Evolutionary conservation across 192 early-diverging fungal genomes (phyloP), one percentile per base, ranked within the genome.

Genomic region (Irineochytrium annulatum): DNA sequence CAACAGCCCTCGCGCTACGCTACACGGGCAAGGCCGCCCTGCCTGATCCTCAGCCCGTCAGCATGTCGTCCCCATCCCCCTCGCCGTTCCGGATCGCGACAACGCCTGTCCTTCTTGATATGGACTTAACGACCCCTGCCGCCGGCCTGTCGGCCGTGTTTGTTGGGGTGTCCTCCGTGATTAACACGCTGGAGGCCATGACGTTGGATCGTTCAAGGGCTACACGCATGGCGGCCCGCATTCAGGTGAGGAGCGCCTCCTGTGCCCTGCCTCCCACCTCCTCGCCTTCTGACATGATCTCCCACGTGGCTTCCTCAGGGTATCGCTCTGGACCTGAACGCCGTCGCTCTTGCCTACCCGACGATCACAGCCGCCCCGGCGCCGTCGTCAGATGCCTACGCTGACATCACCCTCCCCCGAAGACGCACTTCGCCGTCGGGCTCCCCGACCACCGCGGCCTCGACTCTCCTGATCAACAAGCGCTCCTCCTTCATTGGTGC

Each of bases 61-160:
- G n/a, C n/a, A n/a, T n/a, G n/a, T n/a, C n/a, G n/a, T n/a, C n/a
- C n/a, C n/a, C n/a, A n/a, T n/a, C n/a, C n/a, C n/a, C n/a, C n/a
- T n/a, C n/a, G n/a, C n/a, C n/a, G n/a, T n/a, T n/a, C n/a, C n/a
- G n/a, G n/a, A n/a, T n/a, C n/a, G n/a, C n/a, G n/a, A n/a, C n/a
- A n/a, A n/a, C n/a, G n/a, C n/a, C n/a, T n/a, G n/a, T n/a, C n/a
- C n/a, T n/a, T n/a, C n/a, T n/a, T n/a, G n/a, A n/a, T n/a, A n/a
- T n/a, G n/a, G n/a, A n/a, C 24, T 24, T 49, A 6, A 20, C 46
- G 26, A 52, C 55, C 41, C 65, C 65, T 3, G 56, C 44, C 14
- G 57, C 57, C 1, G 65, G 65, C 2, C 51, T 67, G 34, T 56
- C 65, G 34, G 22, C 57, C 17, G 58, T 67, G 29, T 60, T 67